Evolutionary conservation across 345 rosid genomes (phyloP).

Genomic region (Pseudoturritis turrita): DNA sequence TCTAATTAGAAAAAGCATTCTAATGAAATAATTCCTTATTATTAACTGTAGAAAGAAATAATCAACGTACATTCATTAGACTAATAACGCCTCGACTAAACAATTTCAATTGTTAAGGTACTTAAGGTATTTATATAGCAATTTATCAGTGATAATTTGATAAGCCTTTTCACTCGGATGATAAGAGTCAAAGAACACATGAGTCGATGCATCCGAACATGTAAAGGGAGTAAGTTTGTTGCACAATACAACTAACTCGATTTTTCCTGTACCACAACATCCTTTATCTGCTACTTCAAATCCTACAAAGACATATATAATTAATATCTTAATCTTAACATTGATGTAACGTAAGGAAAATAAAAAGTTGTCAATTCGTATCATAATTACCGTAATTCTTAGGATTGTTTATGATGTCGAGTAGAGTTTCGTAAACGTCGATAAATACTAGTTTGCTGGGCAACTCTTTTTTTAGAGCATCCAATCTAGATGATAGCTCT

Average conservation of each 20-base stretch:
- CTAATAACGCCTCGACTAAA: neutral
- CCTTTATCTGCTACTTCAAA: conserved; percentile 32
- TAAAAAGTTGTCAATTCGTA: neutral
- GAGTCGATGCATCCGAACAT: conserved; percentile 27
- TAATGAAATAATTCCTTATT: neutral
- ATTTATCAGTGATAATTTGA: conserved; percentile 14
- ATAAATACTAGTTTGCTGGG: conserved; percentile 6
- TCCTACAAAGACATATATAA: conserved; percentile 3
- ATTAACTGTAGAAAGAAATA: neutral
- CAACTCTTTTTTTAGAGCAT: conserved; percentile 4
- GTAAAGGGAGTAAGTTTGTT: conserved; percentile 21
- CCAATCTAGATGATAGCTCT: conserved; percentile 18
- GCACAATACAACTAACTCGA: conserved; percentile 9
- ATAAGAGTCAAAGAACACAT: conserved; percentile 27
- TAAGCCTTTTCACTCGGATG: conserved; percentile 24
- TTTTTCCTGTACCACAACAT: conserved; percentile 21
- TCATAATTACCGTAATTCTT: conserved; percentile 1
- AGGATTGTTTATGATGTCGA: conserved; percentile 18
- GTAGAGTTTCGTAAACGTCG: conserved; percentile 22
- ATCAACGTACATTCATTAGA: neutral
- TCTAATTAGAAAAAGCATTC: neutral
- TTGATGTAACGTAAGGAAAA: neutral
- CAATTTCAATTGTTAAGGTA: conserved; percentile 6
- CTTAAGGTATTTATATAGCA: conserved; percentile 4
- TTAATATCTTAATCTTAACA: neutral